Base-by-base conservation (phyloP, 495 filamentous ascomycete genomes). In the Friedmanniomyces simplex region DNA sequence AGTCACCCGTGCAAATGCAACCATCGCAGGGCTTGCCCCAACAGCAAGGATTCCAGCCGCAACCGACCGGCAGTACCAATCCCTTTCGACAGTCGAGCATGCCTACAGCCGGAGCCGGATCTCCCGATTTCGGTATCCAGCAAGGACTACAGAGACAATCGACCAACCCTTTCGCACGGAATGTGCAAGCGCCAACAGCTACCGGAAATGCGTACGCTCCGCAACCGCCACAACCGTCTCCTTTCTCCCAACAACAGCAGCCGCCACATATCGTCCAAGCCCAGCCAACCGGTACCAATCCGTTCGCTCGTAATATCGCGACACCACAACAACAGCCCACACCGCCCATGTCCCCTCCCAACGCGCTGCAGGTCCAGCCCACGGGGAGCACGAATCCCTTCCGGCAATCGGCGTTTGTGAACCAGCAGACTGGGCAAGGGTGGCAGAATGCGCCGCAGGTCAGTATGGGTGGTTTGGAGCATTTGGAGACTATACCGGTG, bases 311-410 rank as follows among this genome's bases (percentile, higher is more conserved):
- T 61, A 71, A 74, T 30, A 68, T 73, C 42, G 62, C 62, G 37
- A 55, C 61, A 30, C 55, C 59, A 1, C 64, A 60, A 57, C 75
- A 74, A 63, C 71, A 73, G 21, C 74, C 61, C 50, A 77, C 72
- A 47, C 70, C 68, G 37, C 21, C 25, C 18, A 8, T 49, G 46
- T 43, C 46, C 4, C 20, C 46, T 4, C 46, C 46, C 6, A 49
- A 8, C 22, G 46, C 46, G 24, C 30, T 52, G 5, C 82, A 81
- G 57, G 73, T 77, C 18, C 82, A 85, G 57, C 80, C 83, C 3
- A 95, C 93, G 1, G 91, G 90, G 8, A 90, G 83, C 64, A 97
- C 91, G 16, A 97, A 97, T 68, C 91, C 91, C 1, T 96, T 97
- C 80, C 80, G 91, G 10, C 89, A 95, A 68, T 86, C 84, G 51